phyloP scores from a whole-genome alignment of 78 protist species.

The Dictyostelium citrinum region DNA sequence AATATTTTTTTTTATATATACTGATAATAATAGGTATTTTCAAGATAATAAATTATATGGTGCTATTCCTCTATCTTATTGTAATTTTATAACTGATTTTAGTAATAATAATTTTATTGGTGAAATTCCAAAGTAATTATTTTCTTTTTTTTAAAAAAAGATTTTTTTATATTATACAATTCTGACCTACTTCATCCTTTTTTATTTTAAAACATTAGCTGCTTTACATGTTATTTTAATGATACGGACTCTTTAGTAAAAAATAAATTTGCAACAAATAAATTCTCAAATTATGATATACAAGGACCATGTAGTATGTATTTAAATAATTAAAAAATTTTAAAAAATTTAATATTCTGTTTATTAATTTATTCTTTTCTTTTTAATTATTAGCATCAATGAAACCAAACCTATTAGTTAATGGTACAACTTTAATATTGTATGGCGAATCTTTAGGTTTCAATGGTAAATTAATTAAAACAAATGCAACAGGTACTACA shows the following conservation, averaged over 20 bases:
- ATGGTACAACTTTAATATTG: background rate
- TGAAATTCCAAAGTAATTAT: background rate
- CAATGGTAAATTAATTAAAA: background rate
- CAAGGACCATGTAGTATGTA: background rate
- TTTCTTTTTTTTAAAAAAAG: background rate
- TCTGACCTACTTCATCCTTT: no score
- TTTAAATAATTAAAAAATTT: background rate
- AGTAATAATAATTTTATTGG: background rate
- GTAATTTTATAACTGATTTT: background rate
- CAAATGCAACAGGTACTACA: background rate
- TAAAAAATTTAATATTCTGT: no score
- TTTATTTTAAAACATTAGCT: background rate
- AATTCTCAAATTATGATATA: background rate
- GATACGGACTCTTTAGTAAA: background rate
- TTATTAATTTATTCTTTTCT: no score
- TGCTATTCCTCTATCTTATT: background rate
- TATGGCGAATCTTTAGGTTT: background rate
- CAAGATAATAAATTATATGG: background rate
- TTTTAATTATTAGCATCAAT: background rate
- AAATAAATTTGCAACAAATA: background rate
- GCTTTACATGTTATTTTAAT: background rate
- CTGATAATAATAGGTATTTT: background rate
- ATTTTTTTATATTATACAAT: no score
- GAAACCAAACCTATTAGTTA: background rate
- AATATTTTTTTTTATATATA: no score